phyloP scores from a whole-genome alignment of 306 rosid genomes.

The Coriaria nepalensis region DNA sequence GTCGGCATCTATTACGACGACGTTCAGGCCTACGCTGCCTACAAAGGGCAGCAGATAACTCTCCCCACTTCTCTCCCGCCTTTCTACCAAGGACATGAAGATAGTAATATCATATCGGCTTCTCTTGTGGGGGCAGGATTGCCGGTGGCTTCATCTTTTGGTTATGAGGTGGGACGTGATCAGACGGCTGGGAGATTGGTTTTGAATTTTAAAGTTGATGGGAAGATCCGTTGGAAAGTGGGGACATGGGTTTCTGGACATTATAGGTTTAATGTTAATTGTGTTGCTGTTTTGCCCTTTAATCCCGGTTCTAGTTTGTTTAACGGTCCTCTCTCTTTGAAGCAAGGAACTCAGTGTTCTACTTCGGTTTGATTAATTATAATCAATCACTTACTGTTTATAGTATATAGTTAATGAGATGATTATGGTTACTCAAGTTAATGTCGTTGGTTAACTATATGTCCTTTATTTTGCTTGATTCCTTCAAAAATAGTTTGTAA shows the following conservation, averaged over 20 bases:
- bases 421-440: too few relatives aligned
- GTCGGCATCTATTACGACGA: conserved; percentile 76
- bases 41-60: conserved; percentile 73
- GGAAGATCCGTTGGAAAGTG: conserved; percentile 74
- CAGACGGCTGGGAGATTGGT: conserved; percentile 49
- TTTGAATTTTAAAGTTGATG: conserved; percentile 47
- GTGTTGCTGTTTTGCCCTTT: conserved; percentile 55
- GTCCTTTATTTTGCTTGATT: too few relatives aligned
- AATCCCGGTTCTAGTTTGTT: conserved; percentile 30
- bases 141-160: conserved; percentile 66
- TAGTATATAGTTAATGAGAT: too few relatives aligned
- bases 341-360: conserved; percentile 55
- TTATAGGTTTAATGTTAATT: conserved; percentile 52
- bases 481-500: too few relatives aligned
- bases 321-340: conserved; percentile 37
- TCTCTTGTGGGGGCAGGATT: conserved; percentile 42
- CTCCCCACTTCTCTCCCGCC: conserved; percentile 48
- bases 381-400: too few relatives aligned
- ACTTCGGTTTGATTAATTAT: conserved; percentile 34
- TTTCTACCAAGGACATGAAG: conserved; percentile 62
- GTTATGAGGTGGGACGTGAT: conserved; percentile 60
- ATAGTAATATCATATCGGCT: conserved; percentile 52
- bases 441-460: too few relatives aligned
- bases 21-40: conserved; percentile 45
- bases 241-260: conserved; percentile 91